Conservation (phyloP, 2,329 filamentous ascomycete genomes). For the Colletotrichum agaves region DNA sequence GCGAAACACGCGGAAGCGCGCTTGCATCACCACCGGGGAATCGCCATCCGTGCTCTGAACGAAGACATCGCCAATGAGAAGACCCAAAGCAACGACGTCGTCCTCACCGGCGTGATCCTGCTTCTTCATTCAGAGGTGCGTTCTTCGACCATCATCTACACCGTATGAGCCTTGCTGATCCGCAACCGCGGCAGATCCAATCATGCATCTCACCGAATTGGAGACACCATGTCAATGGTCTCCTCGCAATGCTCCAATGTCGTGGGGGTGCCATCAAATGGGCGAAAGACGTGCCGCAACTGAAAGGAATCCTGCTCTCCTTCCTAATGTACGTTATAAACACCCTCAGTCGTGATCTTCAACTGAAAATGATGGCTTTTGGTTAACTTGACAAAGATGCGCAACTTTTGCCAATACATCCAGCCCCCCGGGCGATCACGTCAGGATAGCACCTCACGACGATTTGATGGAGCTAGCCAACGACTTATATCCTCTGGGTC, state of each 20-base stretch:
- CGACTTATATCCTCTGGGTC: conserved; percentile 36
- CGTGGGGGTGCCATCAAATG: conserved; percentile 23
- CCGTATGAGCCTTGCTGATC: not conserved
- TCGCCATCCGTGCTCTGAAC: conserved; percentile 35
- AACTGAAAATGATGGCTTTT: not conserved
- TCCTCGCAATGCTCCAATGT: conserved; percentile 29
- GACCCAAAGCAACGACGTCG: conserved; percentile 21
- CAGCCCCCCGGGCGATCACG: conserved; percentile 46
- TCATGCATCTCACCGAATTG: conserved; percentile 31
- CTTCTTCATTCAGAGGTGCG: conserved; percentile 32
- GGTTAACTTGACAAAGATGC: conserved; percentile 39
- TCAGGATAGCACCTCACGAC: conserved; percentile 41
- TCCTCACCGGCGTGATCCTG: conserved; percentile 31
- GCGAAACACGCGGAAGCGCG: conserved; percentile 23
- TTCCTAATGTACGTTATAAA: conserved; percentile 16
- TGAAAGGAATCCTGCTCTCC: conserved; percentile 7
- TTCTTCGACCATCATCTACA: not conserved
- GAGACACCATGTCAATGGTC: conserved; percentile 35
- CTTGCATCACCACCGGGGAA: conserved; percentile 34
- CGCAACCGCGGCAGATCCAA: conserved; percentile 13
- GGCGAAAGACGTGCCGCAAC: not conserved
- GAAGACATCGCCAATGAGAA: conserved; percentile 32
- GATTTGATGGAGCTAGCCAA: conserved; percentile 43
- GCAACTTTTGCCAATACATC: conserved; percentile 50
- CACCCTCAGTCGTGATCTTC: too few species aligned